These are phyloP conservation scores for Penstemon davidsonii DNA, from an alignment of 257 asterid species.

Conservation along the genomic window DNA sequence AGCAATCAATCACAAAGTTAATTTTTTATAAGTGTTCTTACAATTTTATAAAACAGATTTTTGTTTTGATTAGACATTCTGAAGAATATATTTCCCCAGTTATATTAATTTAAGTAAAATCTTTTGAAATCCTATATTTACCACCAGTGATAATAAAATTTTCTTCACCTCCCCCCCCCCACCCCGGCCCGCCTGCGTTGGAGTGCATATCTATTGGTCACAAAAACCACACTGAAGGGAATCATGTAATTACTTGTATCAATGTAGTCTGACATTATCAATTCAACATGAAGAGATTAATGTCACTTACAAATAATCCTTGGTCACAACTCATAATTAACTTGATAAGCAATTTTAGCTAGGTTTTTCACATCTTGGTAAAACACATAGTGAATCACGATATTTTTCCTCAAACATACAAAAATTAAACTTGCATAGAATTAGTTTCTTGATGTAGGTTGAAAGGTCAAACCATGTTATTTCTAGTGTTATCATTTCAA, in stretches of 20 bases:
- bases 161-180: not conserved
- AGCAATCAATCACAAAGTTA: conserved; percentile 1
- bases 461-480: no score
- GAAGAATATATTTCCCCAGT: not conserved
- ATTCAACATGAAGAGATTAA: not conserved
- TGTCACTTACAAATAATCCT: not conserved
- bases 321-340: not conserved
- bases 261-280: not conserved
- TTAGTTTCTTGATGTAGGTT: no score
- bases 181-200: not conserved
- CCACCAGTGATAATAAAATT: not conserved
- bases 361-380: not conserved
- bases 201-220: not conserved
- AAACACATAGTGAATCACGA: not conserved
- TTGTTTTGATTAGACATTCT: no score
- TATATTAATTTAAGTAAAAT: not conserved
- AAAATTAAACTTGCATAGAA: no score
- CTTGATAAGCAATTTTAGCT: not conserved
- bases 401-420: not conserved
- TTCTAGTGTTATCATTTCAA: no score
- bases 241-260: not conserved
- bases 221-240: not conserved
- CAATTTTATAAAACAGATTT: no score
- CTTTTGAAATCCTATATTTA: not conserved
- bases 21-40: conserved; percentile 2